These are phyloP conservation scores for Trichoderma harzianum DNA, from an alignment of 2,329 filamentous ascomycete genomes.

Conservation along the genomic window DNA sequence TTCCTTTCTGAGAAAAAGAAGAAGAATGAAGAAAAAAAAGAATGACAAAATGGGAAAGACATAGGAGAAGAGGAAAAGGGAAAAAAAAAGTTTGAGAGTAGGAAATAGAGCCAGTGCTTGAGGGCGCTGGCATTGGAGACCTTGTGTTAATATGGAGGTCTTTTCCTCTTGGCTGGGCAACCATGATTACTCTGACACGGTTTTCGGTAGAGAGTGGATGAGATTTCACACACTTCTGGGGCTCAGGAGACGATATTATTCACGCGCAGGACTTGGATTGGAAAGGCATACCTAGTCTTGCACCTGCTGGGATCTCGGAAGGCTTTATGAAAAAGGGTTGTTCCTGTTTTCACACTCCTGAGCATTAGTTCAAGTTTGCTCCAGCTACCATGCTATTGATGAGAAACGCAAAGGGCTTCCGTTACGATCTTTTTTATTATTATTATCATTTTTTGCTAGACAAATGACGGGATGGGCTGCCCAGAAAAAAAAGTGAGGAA, in stretches of 20 bases:
- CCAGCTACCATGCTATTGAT: slow-evolving; percentile 11
- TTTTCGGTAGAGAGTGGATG: neutral
- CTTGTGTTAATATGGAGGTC: neutral
- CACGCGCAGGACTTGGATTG: slow-evolving; percentile 14
- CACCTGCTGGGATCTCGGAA: slow-evolving; percentile 6
- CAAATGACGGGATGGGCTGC: slow-evolving; percentile 6
- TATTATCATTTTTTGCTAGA: slow-evolving; percentile 6
- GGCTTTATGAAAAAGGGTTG: neutral
- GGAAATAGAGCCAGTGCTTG: slow-evolving; percentile 1
- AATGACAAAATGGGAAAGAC: neutral
- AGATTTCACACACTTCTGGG: neutral
- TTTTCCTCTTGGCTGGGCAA: neutral
- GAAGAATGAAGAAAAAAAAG: neutral
- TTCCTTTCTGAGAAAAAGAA: neutral
- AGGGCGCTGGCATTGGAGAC: slow-evolving; percentile 8
- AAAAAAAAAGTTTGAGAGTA: neutral
- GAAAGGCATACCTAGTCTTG: slow-evolving; percentile 17
- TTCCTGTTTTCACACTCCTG: slow-evolving; percentile 11
- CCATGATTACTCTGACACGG: slow-evolving; percentile 3
- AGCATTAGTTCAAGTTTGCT: slow-evolving; percentile 2
- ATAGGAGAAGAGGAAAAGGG: neutral
- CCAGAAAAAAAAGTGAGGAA: neutral
- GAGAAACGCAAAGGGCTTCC: slow-evolving; percentile 6
- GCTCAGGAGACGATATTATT: neutral
- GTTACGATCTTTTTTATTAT: slow-evolving; percentile 10